Percentiles rank a stretch among this genome's conserved stretches.
phyloP scores from a whole-genome alignment of 306 rosid genomes.

The Abrus pulchellus region DNA sequence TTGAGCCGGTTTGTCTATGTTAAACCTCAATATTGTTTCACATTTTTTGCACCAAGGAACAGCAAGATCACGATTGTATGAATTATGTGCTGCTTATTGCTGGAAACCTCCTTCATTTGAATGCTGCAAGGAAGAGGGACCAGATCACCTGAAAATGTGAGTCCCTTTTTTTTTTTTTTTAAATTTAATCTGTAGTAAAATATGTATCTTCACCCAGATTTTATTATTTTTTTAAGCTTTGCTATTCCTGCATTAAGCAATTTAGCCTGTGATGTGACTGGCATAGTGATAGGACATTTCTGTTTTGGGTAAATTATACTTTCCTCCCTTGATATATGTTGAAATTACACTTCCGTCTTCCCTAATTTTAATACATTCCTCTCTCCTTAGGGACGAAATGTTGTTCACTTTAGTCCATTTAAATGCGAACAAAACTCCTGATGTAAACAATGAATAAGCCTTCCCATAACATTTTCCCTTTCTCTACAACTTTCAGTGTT shows the following conservation, averaged over 20 bases:
- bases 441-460: too few relatives aligned
- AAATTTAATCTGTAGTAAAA: slow-evolving; percentile 4
- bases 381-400: neutral
- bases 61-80: slow-evolving; percentile 70
- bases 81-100: slow-evolving; percentile 69
- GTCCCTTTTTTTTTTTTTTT: slow-evolving; percentile 24
- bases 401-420: too few relatives aligned
- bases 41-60: slow-evolving; percentile 56
- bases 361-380: neutral
- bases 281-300: neutral
- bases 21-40: slow-evolving; percentile 44
- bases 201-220: neutral
- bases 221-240: too few relatives aligned
- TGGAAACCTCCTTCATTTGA: slow-evolving; percentile 81
- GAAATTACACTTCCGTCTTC: neutral
- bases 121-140: slow-evolving; percentile 86
- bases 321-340: neutral
- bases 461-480: neutral
- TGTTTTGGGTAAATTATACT: too few relatives aligned
- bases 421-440: too few relatives aligned
- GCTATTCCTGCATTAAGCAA: neutral
- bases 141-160: slow-evolving; percentile 71
- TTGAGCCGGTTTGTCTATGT: slow-evolving; percentile 27
- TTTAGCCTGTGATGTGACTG: neutral
- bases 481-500: neutral